phyloP scores from a whole-genome alignment of 768 basidiomycete genomes.

The Rickenella mellea region DNA sequence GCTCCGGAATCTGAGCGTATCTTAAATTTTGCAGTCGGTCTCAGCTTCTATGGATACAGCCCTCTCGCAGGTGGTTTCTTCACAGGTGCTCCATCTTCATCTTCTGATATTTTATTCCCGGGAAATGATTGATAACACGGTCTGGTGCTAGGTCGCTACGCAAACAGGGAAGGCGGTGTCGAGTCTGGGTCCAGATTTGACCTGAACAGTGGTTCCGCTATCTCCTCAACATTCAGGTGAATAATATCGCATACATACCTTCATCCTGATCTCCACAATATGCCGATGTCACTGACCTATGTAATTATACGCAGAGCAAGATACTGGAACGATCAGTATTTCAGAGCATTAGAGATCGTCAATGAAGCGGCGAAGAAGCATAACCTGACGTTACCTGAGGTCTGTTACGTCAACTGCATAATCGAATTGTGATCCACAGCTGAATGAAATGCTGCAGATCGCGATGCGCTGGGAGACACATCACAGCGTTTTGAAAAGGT shows the following conservation, averaged over 20 bases:
- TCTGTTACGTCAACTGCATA: constrained; percentile 1
- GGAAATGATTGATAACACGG: not conserved
- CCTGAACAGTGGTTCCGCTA: no score
- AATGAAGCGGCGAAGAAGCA: constrained; percentile 20
- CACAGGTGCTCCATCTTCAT: constrained; percentile 10
- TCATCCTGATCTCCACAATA: constrained; percentile 9
- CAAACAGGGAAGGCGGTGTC: no score
- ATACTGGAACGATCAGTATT: constrained; percentile 18
- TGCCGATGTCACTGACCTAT: not conserved
- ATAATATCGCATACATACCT: constrained; percentile 15
- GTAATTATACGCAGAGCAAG: not conserved
- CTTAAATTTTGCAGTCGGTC: constrained; percentile 1
- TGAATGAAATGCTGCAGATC: not conserved
- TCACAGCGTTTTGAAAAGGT: constrained; percentile 26
- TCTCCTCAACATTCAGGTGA: not conserved
- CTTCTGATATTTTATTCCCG: not conserved
- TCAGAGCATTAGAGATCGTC: constrained; percentile 22
- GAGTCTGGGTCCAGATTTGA: no score
- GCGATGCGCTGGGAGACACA: constrained; percentile 30
- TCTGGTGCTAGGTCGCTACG: no score
- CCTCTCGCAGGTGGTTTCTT: constrained; percentile 16
- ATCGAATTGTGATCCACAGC: not conserved
- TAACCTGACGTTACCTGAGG: constrained; percentile 23
- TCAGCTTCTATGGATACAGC: constrained; percentile 18
- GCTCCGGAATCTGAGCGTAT: not conserved